phyloP scores from a whole-genome alignment of 495 filamentous ascomycete genomes.

The Filosporella fistucella region DNA sequence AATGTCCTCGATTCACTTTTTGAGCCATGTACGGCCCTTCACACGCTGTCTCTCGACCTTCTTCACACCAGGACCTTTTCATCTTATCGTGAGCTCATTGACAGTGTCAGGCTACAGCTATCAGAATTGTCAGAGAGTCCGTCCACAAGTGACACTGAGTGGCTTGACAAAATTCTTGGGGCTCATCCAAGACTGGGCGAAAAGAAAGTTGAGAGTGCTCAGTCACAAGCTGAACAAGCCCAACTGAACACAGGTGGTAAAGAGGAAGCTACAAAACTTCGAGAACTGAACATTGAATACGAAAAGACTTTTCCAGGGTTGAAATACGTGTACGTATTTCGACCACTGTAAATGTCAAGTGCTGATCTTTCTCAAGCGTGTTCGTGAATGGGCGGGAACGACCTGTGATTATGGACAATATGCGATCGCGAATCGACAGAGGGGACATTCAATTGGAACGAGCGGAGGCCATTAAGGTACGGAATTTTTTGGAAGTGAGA shows the following conservation, averaged over 20 bases:
- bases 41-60: slow-evolving; percentile 62
- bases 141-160: slow-evolving; percentile 46
- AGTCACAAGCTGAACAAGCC: slow-evolving; percentile 76
- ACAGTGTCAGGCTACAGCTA: slow-evolving; percentile 51
- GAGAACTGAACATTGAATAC: slow-evolving; percentile 71
- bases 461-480: slow-evolving; percentile 70
- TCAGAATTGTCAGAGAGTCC: slow-evolving; percentile 47
- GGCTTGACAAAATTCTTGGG: slow-evolving; percentile 69
- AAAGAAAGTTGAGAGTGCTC: slow-evolving; percentile 69
- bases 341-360: slow-evolving; percentile 9
- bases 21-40: slow-evolving; percentile 74
- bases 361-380: slow-evolving; percentile 40
- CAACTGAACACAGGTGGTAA: slow-evolving; percentile 51
- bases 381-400: slow-evolving; percentile 85
- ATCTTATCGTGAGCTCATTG: slow-evolving; percentile 56
- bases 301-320: slow-evolving; percentile 79
- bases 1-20: slow-evolving; percentile 78
- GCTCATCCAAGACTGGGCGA: slow-evolving; percentile 85
- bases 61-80: slow-evolving; percentile 59
- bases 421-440: slow-evolving; percentile 69
- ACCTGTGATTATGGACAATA: slow-evolving; percentile 76
- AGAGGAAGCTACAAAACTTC: slow-evolving; percentile 54
- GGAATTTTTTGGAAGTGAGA: slow-evolving; percentile 14
- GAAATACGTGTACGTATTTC: slow-evolving; percentile 68
- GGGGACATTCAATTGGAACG: slow-evolving; percentile 65